A percentile compares a stretch with the other conserved stretches of the same genome.
These are phyloP conservation scores for Halenospora varia DNA, from an alignment of 495 filamentous ascomycete genomes.

Conservation along the genomic window DNA sequence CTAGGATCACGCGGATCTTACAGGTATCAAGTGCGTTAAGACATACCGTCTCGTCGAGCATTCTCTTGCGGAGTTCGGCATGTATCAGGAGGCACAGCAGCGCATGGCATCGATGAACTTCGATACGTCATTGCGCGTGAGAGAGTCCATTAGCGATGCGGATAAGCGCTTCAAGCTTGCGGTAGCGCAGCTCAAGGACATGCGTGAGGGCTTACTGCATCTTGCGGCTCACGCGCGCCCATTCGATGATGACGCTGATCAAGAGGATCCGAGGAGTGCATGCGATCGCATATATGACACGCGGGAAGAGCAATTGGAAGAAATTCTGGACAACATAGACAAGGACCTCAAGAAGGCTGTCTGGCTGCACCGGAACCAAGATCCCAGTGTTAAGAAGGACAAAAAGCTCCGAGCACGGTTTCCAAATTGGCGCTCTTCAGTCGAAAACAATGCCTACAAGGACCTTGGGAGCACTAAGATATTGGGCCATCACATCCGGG, in stretches of 20 bases:
- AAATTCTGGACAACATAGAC: constrained; percentile 29
- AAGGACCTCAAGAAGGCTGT: constrained; percentile 42
- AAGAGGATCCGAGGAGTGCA: neutral
- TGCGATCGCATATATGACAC: neutral
- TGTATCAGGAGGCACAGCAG: neutral
- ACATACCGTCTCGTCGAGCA: neutral
- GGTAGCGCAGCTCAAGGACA: neutral
- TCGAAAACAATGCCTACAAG: neutral
- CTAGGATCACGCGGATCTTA: constrained; percentile 4
- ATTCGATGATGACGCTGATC: neutral
- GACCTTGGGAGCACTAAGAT: neutral
- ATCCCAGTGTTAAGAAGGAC: neutral
- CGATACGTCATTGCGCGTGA: neutral
- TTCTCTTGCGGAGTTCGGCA: neutral
- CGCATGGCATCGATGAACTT: neutral
- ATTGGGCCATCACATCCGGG: neutral
- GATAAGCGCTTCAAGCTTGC: neutral
- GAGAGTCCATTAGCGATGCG: neutral
- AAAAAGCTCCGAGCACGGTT: neutral
- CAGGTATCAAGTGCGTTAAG: neutral
- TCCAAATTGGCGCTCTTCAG: neutral
- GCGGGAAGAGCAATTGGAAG: constrained; percentile 6
- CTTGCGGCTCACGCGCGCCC: neutral
- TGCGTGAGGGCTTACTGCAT: neutral
- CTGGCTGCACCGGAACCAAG: neutral